phyloP scores from a whole-genome alignment of 164 flowering plant species.

The Brasenia schreberi region DNA sequence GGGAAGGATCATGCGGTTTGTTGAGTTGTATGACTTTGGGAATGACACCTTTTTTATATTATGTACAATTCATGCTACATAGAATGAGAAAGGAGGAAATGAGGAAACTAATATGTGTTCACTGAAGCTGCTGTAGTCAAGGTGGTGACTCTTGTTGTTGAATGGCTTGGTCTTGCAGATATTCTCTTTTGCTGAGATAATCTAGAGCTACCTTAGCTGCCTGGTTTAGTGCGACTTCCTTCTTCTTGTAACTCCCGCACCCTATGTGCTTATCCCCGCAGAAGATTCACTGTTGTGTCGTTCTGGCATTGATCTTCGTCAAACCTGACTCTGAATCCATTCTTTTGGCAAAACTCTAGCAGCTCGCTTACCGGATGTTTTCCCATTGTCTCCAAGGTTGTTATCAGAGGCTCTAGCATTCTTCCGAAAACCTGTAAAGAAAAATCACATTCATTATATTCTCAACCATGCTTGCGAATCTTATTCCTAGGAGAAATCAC shows the following conservation, averaged over 20 bases:
- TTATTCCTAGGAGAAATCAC: too few species aligned
- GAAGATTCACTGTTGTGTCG: conserved; percentile 10
- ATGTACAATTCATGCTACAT: neutral
- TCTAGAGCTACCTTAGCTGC: conserved; percentile 50
- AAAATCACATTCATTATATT: neutral
- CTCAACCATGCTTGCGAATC: too few species aligned
- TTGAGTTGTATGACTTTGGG: neutral
- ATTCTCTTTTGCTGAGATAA: conserved; percentile 8
- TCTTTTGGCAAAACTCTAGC: conserved; percentile 41
- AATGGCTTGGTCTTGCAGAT: neutral
- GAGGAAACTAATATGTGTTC: neutral
- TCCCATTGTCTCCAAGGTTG: conserved; percentile 14
- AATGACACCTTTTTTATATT: neutral
- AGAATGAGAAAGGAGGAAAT: neutral
- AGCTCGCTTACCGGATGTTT: conserved; percentile 36
- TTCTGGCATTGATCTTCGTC: conserved; percentile 20
- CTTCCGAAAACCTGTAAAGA: conserved; percentile 26
- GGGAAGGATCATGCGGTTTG: neutral
- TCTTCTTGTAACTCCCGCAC: conserved; percentile 23
- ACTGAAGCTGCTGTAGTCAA: neutral
- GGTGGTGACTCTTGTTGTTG: neutral
- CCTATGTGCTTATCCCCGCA: conserved; percentile 29
- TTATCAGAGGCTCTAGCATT: conserved; percentile 42
- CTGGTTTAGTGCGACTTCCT: conserved; percentile 33
- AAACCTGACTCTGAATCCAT: conserved; percentile 13